phyloP scores from a whole-genome alignment of 768 basidiomycete genomes.

The Goffeauzyma gilvescens region DNA sequence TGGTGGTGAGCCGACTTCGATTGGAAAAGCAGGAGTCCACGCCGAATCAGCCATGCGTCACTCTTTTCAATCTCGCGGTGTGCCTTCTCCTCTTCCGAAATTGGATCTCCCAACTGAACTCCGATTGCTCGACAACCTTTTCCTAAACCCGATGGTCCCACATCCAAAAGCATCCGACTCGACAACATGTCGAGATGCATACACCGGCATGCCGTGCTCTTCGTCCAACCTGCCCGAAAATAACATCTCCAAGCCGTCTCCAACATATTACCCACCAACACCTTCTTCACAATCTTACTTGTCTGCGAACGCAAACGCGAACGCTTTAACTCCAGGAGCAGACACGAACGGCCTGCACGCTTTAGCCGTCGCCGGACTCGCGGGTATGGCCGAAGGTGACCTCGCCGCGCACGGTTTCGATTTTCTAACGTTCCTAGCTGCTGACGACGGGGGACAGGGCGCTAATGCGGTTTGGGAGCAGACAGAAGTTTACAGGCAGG shows the following conservation, averaged over 20 bases:
- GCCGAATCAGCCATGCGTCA: slow-evolving; percentile 9
- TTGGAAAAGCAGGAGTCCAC: background rate
- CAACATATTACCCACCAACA: background rate
- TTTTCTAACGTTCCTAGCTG: slow-evolving; percentile 24
- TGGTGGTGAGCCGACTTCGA: background rate
- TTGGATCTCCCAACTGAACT: slow-evolving; percentile 29
- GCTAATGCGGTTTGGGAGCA: slow-evolving; percentile 16
- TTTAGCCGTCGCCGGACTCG: background rate
- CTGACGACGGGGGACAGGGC: slow-evolving; percentile 22
- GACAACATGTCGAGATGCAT: slow-evolving; percentile 14
- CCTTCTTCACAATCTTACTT: too few species aligned
- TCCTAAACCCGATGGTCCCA: slow-evolving; percentile 29
- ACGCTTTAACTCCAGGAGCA: too few species aligned
- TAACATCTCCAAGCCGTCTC: background rate
- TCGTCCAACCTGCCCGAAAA: background rate
- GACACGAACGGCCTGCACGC: slow-evolving; percentile 12
- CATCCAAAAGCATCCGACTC: slow-evolving; percentile 31
- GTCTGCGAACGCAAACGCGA: too few species aligned
- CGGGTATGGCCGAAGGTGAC: slow-evolving; percentile 3
- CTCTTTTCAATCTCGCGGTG: slow-evolving; percentile 20
- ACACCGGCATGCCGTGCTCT: background rate
- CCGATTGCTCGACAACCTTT: slow-evolving; percentile 30
- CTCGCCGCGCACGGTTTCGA: slow-evolving; percentile 15
- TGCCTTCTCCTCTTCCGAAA: slow-evolving; percentile 24
- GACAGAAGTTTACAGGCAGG: slow-evolving; percentile 11